A percentile compares a stretch with the other conserved stretches of the same genome.
These are phyloP conservation scores for Tuber aestivum DNA, from an alignment of 495 filamentous ascomycete genomes.

Conservation along the genomic window DNA sequence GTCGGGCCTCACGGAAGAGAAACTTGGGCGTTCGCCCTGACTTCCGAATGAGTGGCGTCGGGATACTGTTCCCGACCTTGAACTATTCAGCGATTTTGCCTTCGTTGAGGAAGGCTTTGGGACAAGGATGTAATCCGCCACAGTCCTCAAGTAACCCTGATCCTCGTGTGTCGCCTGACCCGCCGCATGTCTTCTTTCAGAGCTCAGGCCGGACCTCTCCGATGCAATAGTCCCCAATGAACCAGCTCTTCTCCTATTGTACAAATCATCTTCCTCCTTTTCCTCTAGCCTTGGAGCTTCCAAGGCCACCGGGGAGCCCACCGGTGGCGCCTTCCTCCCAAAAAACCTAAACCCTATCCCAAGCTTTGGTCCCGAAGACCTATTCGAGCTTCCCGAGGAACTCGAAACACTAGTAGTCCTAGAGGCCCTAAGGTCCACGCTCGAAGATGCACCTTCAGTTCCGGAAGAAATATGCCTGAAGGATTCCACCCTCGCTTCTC, in stretches of 20 bases:
- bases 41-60: constrained; percentile 36
- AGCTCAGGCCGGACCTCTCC: not conserved
- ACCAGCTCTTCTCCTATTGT: not conserved
- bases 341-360: constrained; percentile 3
- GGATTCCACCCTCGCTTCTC: not conserved
- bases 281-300: not conserved
- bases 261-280: not conserved
- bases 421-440: not conserved
- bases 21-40: constrained; percentile 17
- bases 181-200: not conserved
- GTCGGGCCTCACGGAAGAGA: constrained; percentile 8
- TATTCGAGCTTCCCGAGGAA: not conserved
- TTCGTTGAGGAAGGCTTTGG: not conserved
- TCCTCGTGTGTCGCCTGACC: not conserved
- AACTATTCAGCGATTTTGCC: not conserved
- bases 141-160: not conserved
- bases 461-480: not conserved
- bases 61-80: constrained; percentile 12
- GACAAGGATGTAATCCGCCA: not conserved
- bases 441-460: not conserved
- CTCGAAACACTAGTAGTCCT: not conserved
- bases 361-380: not conserved
- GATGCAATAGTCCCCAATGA: not conserved
- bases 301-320: not conserved
- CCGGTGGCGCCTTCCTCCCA: not conserved